These are phyloP conservation scores for Chytridiales sp. DNA, from an alignment of 371 early-diverging fungal genomes.

Conservation along the genomic window DNA sequence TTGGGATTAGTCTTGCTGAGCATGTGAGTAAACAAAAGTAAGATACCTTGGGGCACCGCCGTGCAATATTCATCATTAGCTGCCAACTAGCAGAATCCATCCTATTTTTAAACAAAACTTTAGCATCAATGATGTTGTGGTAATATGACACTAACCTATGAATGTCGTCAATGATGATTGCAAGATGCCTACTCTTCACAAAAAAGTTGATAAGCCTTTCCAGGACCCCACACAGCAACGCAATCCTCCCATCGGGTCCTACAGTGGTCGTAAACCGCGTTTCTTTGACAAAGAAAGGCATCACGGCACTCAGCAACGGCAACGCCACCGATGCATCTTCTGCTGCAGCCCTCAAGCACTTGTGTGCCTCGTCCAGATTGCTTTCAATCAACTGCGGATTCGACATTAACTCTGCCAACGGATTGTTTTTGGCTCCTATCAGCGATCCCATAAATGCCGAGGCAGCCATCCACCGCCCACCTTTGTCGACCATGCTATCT, in stretches of 20 bases:
- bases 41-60: constrained; percentile 8
- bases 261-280: constrained; percentile 6
- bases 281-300: constrained; percentile 3
- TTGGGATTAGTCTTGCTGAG: too few relatives aligned
- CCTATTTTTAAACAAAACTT: not conserved
- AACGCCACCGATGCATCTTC: constrained; percentile 6
- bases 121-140: not conserved
- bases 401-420: not conserved
- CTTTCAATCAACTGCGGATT: not conserved
- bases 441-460: not conserved
- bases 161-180: constrained; percentile 13
- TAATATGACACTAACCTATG: constrained; percentile 7
- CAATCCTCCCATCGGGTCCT: constrained; percentile 4
- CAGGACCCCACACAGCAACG: constrained; percentile 1
- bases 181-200: not conserved
- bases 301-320: constrained; percentile 12
- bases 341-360: too few relatives aligned
- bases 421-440: not conserved
- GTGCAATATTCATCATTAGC: constrained; percentile 1
- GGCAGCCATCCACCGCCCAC: not conserved
- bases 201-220: not conserved
- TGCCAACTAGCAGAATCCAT: constrained; percentile 12
- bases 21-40: too few relatives aligned
- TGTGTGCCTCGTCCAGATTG: not conserved
- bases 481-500: not conserved